These are phyloP conservation scores for Capsicum pubescens DNA, from an alignment of 257 asterid species.

Conservation along the genomic window DNA sequence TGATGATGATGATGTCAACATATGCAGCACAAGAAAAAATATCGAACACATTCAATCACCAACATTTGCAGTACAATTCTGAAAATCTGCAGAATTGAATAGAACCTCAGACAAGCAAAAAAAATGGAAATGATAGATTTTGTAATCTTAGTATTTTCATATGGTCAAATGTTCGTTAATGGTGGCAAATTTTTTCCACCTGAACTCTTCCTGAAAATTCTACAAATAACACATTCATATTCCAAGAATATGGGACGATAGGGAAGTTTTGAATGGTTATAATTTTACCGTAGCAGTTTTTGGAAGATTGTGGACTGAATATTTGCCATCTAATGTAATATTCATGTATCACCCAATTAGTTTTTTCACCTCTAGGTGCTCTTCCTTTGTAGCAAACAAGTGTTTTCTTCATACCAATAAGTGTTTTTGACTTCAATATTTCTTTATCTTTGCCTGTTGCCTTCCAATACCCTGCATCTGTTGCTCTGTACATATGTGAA, in stretches of 20 bases:
- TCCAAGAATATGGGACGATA: conserved; percentile 31
- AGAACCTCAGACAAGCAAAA: too few species aligned
- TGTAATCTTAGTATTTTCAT: conserved; percentile 35
- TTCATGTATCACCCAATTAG: conserved; percentile 87
- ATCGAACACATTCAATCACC: too few species aligned
- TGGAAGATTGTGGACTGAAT: conserved; percentile 48
- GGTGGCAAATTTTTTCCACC: conserved; percentile 65
- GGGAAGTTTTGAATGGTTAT: neutral
- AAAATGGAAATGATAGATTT: too few species aligned
- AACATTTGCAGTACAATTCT: too few species aligned
- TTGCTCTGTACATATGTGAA: too few species aligned
- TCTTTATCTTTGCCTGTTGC: conserved; percentile 82
- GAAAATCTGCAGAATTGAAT: too few species aligned
- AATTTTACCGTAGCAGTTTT: conserved; percentile 50
- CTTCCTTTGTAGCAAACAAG: conserved; percentile 74
- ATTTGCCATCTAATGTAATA: conserved; percentile 62
- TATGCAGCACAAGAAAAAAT: too few species aligned
- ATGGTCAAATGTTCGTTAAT: conserved; percentile 55
- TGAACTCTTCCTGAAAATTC: conserved; percentile 61
- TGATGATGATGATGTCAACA: conserved; percentile 37
- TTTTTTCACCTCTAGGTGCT: conserved; percentile 74
- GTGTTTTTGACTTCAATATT: conserved; percentile 49
- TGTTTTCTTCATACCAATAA: conserved; percentile 82
- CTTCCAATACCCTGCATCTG: conserved; percentile 81
- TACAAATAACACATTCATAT: conserved; percentile 80